Conservation (phyloP, 2,329 filamentous ascomycete genomes). For the Amylocarpus encephaloides region DNA sequence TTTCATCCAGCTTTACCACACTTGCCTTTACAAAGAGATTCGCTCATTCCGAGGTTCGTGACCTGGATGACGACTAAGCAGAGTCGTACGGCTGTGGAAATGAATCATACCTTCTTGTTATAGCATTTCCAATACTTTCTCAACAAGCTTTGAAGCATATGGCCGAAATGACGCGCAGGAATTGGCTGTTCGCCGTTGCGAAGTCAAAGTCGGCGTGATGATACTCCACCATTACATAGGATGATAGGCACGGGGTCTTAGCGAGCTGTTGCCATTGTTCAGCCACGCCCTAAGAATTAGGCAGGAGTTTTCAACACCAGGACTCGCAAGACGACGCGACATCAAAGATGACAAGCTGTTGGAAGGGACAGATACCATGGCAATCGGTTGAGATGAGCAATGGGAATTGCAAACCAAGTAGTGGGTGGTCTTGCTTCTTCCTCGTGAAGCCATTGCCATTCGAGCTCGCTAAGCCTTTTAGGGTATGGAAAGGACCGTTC, state of each 20-base stretch:
- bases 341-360: not conserved
- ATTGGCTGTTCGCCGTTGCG: not conserved
- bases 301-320: not conserved
- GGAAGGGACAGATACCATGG: not conserved
- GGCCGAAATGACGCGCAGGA: not conserved
- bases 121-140: not conserved
- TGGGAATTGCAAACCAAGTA: not conserved
- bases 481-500: not conserved
- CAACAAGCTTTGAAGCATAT: not conserved
- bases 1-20: not conserved
- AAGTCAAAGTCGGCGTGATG: slow-evolving; percentile 1
- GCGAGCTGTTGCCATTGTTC: not conserved
- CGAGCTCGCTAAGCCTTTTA: not conserved
- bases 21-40: not conserved
- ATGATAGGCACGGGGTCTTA: not conserved
- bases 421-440: not conserved
- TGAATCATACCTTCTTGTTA: slow-evolving; percentile 4
- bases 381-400: not conserved
- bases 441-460: not conserved
- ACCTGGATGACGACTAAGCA: not conserved
- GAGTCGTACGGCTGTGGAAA: not conserved
- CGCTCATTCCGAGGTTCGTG: slow-evolving; percentile 2
- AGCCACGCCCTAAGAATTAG: not conserved
- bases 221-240: slow-evolving; percentile 2
- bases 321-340: slow-evolving; percentile 6